Conservation (phyloP, 192 early-diverging fungal genomes). For the Podila horticola region DNA sequence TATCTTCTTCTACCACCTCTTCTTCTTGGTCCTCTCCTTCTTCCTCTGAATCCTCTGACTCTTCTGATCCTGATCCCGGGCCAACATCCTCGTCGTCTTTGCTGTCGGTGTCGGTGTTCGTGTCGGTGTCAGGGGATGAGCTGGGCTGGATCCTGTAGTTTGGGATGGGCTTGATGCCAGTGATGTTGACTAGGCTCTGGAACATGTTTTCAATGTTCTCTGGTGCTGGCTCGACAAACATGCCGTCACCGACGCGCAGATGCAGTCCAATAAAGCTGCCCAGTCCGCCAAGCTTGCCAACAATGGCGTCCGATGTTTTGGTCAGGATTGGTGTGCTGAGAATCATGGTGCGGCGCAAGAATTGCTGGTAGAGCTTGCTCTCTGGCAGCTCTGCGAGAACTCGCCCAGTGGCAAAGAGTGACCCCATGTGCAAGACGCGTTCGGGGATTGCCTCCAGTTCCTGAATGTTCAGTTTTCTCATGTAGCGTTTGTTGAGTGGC, state of each 20-base stretch:
- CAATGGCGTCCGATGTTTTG: conserved; percentile 54
- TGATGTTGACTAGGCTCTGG: conserved; percentile 51
- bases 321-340: conserved; percentile 57
- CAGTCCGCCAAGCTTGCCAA: conserved; percentile 58
- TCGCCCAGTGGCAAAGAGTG: conserved; percentile 59
- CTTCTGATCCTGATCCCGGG: background rate
- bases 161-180: conserved; percentile 29
- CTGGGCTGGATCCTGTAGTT: conserved; percentile 10
- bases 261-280: conserved; percentile 61
- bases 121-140: background rate
- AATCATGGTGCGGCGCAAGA: conserved; percentile 58
- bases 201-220: conserved; percentile 63
- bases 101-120: background rate
- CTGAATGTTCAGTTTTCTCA: conserved; percentile 44
- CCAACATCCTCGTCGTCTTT: background rate
- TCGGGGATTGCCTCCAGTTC: conserved; percentile 40
- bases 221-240: conserved; percentile 54
- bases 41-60: background rate
- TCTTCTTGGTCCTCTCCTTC: background rate
- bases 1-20: background rate
- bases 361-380: conserved; percentile 47
- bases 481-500: conserved; percentile 44
- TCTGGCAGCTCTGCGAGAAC: conserved; percentile 57
- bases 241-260: conserved; percentile 62
- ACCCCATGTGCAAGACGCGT: conserved; percentile 63